phyloP scores from a whole-genome alignment of 208 protist species.

The Crithidia acanthocephali region DNA sequence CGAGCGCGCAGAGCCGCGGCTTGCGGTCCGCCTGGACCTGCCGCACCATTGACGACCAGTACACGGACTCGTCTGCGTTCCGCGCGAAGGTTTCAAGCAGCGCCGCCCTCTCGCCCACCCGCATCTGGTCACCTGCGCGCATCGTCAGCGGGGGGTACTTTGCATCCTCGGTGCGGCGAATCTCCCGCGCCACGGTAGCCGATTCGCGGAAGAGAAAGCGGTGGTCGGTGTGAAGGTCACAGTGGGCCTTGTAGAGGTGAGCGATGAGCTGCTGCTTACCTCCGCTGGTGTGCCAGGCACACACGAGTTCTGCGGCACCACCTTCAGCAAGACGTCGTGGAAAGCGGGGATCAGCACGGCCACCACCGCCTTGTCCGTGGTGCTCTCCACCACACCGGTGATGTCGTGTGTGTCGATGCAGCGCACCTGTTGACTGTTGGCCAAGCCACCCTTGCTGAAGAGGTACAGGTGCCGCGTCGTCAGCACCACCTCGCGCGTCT shows the following conservation, averaged over 20 bases:
- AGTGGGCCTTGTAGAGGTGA: conserved; percentile 58
- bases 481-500: conserved; percentile 57
- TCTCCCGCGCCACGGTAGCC: conserved; percentile 36
- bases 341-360: conserved; percentile 63
- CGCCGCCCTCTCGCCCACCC: conserved; percentile 17
- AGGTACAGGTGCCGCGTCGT: conserved; percentile 59
- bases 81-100: conserved; percentile 45
- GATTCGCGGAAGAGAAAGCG: conserved; percentile 50
- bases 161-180: conserved; percentile 53
- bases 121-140: conserved; percentile 24
- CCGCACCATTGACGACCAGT: conserved; percentile 60
- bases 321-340: conserved; percentile 64
- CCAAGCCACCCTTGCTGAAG: conserved; percentile 38
- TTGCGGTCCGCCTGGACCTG: conserved; percentile 38
- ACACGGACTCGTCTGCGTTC: conserved; percentile 52
- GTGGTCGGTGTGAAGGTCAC: conserved; percentile 32
- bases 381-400: conserved; percentile 59
- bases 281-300: conserved; percentile 29
- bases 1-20: conserved; percentile 39
- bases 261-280: conserved; percentile 65
- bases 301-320: conserved; percentile 38
- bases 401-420: conserved; percentile 56
- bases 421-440: conserved; percentile 38
- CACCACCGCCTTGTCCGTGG: conserved; percentile 36
- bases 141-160: conserved; percentile 36